Base-by-base conservation (phyloP, 2,329 filamentous ascomycete genomes). In the Epichloe gansuensis region DNA sequence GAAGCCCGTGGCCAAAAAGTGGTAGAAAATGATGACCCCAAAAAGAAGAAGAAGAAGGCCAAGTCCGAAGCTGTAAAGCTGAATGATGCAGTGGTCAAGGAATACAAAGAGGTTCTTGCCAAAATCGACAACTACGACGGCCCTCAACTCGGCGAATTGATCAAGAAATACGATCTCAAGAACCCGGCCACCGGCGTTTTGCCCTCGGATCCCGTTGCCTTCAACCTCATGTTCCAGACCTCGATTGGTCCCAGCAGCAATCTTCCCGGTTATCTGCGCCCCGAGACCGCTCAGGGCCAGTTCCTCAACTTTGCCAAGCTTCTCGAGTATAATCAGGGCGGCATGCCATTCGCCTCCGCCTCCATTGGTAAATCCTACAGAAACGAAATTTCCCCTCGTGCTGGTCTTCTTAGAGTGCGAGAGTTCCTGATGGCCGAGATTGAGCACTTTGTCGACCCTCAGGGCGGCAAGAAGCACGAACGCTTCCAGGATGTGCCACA, bases 371-470 rank as follows among this genome's bases (percentile, higher is more conserved):
- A 95, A 72, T 96, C 91, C 2, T 97, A 95, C 79, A 83, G 93
- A 63, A 98, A 98, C 67, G 93, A 98, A 66, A 96, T 98, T 61
- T 96, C 93, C 0, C 93, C 93, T 9, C 82, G 93, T 52, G 81
- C 88, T 57, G 93, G 93, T 71, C 82, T 98, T 41, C 73, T 98
- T 53, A 86, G 93, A 61, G 93, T 98, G 43, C 87, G 93, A 61
- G 93, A 98, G 69, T 97, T 98, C 73, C 72, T 96, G 61, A 97
- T 98, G 93, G 93, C 91, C 25, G 93, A 98, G 72, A 95, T 98
- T 61, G 93, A 98, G 74, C 93, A 98, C 70, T 98, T 88, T 65
- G 93, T 98, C 59, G 93, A 98, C 63, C 93, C 93, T 11, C 77
- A 93, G 63, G 82, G 89, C 64, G 89, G 89, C 71, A 98, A 98